Conservation (phyloP, 1,284 basidiomycete genomes). For the Puccinia polysora region DNA sequence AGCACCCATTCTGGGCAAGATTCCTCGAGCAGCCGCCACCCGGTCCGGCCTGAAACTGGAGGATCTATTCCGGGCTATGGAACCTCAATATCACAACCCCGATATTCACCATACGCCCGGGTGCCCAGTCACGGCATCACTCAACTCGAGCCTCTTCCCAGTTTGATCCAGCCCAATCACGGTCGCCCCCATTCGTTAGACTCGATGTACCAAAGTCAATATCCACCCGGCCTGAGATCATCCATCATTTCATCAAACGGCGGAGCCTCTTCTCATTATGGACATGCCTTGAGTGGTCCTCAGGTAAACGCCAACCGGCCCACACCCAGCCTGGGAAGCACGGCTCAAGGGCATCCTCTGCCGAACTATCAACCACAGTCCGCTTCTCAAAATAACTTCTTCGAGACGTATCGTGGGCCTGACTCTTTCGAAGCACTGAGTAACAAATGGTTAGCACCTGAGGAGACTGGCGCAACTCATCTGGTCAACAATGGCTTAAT, state of each 20-base stretch:
- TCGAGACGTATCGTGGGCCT: constrained; percentile 41
- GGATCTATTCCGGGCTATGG: constrained; percentile 1
- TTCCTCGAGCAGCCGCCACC: constrained; percentile 3
- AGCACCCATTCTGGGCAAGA: constrained; percentile 18
- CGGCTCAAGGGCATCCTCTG: constrained; percentile 7
- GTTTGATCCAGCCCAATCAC: constrained; percentile 29
- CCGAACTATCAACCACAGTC: constrained; percentile 16
- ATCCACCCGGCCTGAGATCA: neutral
- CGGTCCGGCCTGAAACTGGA: constrained; percentile 3
- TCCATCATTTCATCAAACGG: constrained; percentile 6
- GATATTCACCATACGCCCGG: constrained; percentile 42
- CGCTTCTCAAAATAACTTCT: constrained; percentile 24
- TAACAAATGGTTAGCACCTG: constrained; percentile 39
- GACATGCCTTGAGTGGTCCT: neutral
- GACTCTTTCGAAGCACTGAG: constrained; percentile 40
- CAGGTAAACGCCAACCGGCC: neutral
- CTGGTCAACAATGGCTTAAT: neutral
- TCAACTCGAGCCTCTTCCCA: constrained; percentile 38
- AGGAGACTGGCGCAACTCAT: neutral
- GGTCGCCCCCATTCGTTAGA: neutral
- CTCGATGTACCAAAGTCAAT: constrained; percentile 3
- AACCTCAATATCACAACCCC: constrained; percentile 7
- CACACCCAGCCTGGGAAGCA: neutral
- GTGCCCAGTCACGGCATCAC: constrained; percentile 36
- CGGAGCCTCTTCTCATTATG: neutral